Evolutionary conservation across 441 rosid genomes (phyloP).

Genomic region (Aleurites moluccanus): DNA sequence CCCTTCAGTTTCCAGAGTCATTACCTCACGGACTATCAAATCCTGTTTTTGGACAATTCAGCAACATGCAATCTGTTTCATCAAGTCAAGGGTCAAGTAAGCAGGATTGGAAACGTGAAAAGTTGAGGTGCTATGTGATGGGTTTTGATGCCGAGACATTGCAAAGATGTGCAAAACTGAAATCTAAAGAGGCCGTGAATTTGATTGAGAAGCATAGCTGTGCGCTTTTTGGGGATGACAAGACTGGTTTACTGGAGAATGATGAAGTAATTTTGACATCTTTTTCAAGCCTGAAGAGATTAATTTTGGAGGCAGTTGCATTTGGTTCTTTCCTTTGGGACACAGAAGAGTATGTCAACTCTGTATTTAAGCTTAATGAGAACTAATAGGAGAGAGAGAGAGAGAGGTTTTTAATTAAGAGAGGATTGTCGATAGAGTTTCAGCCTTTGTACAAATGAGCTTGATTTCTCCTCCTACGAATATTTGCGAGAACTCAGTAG

Average conservation of each 20-base stretch:
- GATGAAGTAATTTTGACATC: slow-evolving; percentile 69
- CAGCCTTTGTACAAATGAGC: slow-evolving; percentile 24
- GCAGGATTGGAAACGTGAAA: slow-evolving; percentile 32
- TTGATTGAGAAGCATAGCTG: slow-evolving; percentile 70
- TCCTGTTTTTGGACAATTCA: slow-evolving; percentile 39
- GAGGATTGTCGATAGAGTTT: neutral
- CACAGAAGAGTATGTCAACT: slow-evolving; percentile 60
- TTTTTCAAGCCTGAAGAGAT: slow-evolving; percentile 75
- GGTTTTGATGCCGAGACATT: slow-evolving; percentile 67
- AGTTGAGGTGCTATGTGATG: slow-evolving; percentile 62
- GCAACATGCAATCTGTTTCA: slow-evolving; percentile 22
- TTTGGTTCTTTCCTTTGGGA: slow-evolving; percentile 95
- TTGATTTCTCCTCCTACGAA: slow-evolving; percentile 4
- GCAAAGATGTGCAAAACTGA: slow-evolving; percentile 67
- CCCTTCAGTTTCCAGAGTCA: slow-evolving; percentile 40
- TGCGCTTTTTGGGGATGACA: slow-evolving; percentile 65
- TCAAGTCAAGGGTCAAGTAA: slow-evolving; percentile 30
- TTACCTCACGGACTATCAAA: slow-evolving; percentile 33
- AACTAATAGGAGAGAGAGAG: slow-evolving; percentile 32
- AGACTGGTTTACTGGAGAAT: slow-evolving; percentile 26
- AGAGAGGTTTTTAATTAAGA: neutral
- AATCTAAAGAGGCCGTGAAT: slow-evolving; percentile 60
- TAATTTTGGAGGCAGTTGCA: slow-evolving; percentile 86
- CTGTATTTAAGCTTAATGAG: slow-evolving; percentile 62
- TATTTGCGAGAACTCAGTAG: neutral